Base-by-base conservation (phyloP, 2,329 filamentous ascomycete genomes). In the Aphanoascus verrucosus region DNA sequence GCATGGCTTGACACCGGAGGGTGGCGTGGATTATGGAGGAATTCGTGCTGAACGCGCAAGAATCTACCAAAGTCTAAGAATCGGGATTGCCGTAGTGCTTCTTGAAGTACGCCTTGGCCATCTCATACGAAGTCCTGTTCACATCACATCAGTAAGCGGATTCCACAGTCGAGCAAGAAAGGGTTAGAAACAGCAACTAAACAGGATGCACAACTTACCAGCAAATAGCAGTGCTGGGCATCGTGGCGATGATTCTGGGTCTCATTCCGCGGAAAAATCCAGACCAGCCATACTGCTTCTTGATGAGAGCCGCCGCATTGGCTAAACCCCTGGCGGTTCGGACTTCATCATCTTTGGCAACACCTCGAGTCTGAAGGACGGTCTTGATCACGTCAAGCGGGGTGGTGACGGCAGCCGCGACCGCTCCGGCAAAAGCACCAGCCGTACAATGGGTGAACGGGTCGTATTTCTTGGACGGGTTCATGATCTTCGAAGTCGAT, bases 201-300 rank as follows among this genome's bases (percentile, higher is more conserved):
- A 35, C 19, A 34, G 55, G 12, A 17, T 49, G 34, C 49, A 19
- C 49, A 49, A 70, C 77, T 65, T 68, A 93, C 93, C 93, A 98
- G 77, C 93, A 98, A 65, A 98, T 98, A n/a, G 93, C 93, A 34
- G 93, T 98, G 73, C 90, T 96, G 17, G 93, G 93, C 86, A 97
- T 97, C 1, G 93, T 95, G 9, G 90, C 96, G 58, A 98, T 83
- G 46, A 98, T 85, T 64, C 93, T 80, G 45, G 93, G 93, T 62
- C 86, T 84, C 66, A 96, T 81, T 42, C 93, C 93, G 67, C 94
- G 90, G 74, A 96, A 90, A 72, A 97, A 98, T 2, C 93, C 93
- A 54, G 75, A 77, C 63, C 86, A 77, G 35, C 93, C 93, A 66
- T 94, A 91, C 65, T 90, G 82, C 62, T 81, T 80, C 68, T 89